Base-by-base conservation (phyloP, 805 yeast species). In the Candida sithepensis region DNA sequence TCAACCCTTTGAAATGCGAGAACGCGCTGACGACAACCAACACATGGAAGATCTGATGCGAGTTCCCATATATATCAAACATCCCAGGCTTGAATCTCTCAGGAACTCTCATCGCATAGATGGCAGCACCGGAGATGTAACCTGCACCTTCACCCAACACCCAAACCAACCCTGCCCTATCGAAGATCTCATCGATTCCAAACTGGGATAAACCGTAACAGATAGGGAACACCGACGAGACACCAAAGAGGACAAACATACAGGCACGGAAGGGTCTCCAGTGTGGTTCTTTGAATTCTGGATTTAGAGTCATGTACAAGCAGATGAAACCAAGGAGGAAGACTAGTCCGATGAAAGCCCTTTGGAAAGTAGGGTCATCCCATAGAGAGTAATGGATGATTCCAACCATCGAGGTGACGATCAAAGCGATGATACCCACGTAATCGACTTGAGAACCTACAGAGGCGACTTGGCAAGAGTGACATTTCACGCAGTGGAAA, bases 31-130 rank as follows among this genome's bases (percentile, higher is more conserved):
- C 54, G 0, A 88, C 90, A 7, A 88, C 96, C 57, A 85, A 64
- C 9, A 85, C 65, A 63, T 88, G 96, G 61, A 89, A 88, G 9
- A 89, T 74, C 60, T 89, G 96, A 63, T 89, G 97, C 6, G 95
- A 85, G 54, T 86, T 85, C 1, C 96, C 96, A 65, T 79, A 74
- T 10, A 79, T 58, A 55, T 88, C 96, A 61, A 75, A 86, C 19
- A 36, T 63, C 0, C 90, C 90, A 0, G 88, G 88, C 4, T 54
- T 55, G 38, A 72, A 69, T 42, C 85, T 71, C 61, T 90, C 97
- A 0, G 97, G 97, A 30, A 86, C 64, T 50, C 97, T 72, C 21
- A 74, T 63, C 0, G 95, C 96, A 63, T 90, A 90, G 45, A 91
- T 64, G 2, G 74, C 71, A 0, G 97, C 96, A 0, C 97, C 97